Percentiles rank a stretch among this genome's conserved stretches.
Conservation (phyloP, 140 eudicot species). For the Cichorium intybus region DNA sequence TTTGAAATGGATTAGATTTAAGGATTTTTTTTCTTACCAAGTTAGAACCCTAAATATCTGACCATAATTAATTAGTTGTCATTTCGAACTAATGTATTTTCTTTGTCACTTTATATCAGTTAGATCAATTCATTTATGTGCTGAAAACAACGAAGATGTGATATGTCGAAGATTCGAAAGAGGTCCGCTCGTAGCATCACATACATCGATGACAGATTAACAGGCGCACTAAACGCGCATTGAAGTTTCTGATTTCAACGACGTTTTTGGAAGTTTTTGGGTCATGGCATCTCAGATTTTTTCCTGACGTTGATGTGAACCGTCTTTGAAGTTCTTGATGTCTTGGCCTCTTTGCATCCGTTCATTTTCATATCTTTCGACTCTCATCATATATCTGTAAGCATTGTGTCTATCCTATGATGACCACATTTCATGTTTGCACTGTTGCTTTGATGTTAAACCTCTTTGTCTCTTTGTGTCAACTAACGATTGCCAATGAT, state of each 20-base stretch:
- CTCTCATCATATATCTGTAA: not conserved
- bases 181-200: not conserved
- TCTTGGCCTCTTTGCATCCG: not conserved
- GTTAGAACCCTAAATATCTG: slow-evolving; percentile 1
- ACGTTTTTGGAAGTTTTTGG: not conserved
- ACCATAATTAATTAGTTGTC: not conserved
- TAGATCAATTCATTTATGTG: not conserved
- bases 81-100: not conserved
- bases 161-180: not conserved
- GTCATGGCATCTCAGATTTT: not conserved
- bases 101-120: not conserved
- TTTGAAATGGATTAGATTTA: not conserved
- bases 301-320: not conserved
- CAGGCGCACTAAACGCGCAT: not conserved
- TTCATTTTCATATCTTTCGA: not conserved
- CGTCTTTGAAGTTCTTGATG: not conserved
- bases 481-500: not conserved
- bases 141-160: not conserved
- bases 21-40: not conserved
- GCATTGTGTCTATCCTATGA: not conserved
- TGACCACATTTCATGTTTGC: slow-evolving; percentile 7
- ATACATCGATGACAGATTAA: not conserved
- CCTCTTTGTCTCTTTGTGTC: not conserved
- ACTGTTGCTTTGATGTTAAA: not conserved
- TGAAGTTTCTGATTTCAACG: not conserved